These are phyloP conservation scores for Inga leiocalycina DNA, from an alignment of 306 rosid genomes.

Conservation along the genomic window DNA sequence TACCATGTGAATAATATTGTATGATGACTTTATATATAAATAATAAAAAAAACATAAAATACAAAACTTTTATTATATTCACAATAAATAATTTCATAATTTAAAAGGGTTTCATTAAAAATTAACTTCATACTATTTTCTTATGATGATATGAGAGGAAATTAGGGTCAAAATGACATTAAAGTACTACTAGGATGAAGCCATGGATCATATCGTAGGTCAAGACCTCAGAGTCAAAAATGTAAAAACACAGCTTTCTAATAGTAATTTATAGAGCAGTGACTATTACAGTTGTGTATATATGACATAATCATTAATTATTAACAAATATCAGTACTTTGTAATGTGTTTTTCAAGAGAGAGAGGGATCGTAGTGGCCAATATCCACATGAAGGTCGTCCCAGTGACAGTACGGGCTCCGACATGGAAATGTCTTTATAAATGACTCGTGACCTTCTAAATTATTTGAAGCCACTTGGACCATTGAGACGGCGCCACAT, in stretches of 20 bases:
- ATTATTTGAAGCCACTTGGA: slow-evolving; percentile 33
- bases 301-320: background rate
- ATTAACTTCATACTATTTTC: background rate
- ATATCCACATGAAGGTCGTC: slow-evolving; percentile 26
- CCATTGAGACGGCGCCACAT: slow-evolving; percentile 31
- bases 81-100: background rate
- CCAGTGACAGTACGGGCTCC: background rate
- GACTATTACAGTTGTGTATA: background rate
- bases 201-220: background rate
- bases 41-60: background rate
- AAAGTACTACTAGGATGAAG: background rate
- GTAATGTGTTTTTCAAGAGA: slow-evolving; percentile 20
- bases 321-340: background rate
- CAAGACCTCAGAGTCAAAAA: background rate
- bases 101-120: background rate
- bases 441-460: background rate
- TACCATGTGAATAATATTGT: background rate
- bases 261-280: background rate
- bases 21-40: background rate
- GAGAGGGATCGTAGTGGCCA: background rate
- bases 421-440: slow-evolving; percentile 26
- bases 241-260: background rate
- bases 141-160: background rate
- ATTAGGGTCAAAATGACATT: background rate
- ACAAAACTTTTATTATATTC: too few relatives aligned